A percentile compares a stretch with the other conserved stretches of the same genome.
phyloP scores from a whole-genome alignment of 1,139 yeast species.

The Yamadazyma friedrichii region DNA sequence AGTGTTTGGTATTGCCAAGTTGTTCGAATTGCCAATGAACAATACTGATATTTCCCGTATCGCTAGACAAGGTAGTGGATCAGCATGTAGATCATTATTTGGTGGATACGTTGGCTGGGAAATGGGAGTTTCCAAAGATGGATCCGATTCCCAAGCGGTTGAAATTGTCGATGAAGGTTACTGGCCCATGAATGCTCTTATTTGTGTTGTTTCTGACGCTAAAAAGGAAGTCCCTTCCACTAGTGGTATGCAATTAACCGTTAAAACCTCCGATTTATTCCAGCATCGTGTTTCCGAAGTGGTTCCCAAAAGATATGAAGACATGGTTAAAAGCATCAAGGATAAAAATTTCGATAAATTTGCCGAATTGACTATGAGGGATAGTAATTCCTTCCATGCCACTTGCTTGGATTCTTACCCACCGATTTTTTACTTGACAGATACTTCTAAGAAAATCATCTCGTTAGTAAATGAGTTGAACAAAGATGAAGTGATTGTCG shows the following conservation, averaged over 20 bases:
- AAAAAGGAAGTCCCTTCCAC: conserved; percentile 96
- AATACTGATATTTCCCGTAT: conserved; percentile 83
- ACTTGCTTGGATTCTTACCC: conserved; percentile 94
- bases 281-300: conserved; percentile 71
- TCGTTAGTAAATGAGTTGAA: conserved; percentile 80
- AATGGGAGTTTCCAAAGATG: conserved; percentile 75
- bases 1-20: conserved; percentile 79
- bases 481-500: conserved; percentile 68
- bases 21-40: conserved; percentile 78
- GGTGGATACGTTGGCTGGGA: conserved; percentile 99
- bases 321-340: conserved; percentile 75
- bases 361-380: conserved; percentile 91
- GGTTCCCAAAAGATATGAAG: conserved; percentile 80
- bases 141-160: conserved; percentile 89
- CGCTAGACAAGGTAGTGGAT: conserved; percentile 97
- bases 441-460: conserved; percentile 87
- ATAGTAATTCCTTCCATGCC: conserved; percentile 96
- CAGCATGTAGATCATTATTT: conserved; percentile 93
- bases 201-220: conserved; percentile 87
- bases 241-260: conserved; percentile 95
- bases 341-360: conserved; percentile 72
- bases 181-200: conserved; percentile 96
- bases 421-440: conserved; percentile 93
- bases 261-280: conserved; percentile 82
- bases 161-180: conserved; percentile 80